Base-by-base conservation (phyloP, 139 green algal species). In the Chlorella sorokiniana region DNA sequence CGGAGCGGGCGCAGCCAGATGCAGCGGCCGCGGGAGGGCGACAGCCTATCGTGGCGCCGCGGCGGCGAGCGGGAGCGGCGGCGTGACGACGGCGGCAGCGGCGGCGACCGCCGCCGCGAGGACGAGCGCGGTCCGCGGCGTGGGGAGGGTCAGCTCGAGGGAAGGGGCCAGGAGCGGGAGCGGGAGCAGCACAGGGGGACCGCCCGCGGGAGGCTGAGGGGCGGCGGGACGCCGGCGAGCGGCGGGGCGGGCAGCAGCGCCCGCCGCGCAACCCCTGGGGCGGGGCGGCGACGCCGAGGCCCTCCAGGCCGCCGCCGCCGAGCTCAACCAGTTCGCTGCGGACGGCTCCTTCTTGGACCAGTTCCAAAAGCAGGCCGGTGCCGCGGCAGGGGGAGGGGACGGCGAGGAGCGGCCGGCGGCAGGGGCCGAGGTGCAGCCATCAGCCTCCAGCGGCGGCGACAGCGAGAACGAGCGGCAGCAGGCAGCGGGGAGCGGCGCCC, bases 321-420 rank as follows among this genome's bases (percentile, higher is more conserved):
- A 82, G 48, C 81, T 97, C 25, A 97, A 98, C 84, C 54, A 56
- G 8, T 96, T 95, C 29, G 14, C 41, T 1, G 83, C 81, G 41
- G 94, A 96, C 76, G 93, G 94, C 41, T 91, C 81, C 40, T 97
- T 97, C 84, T 79, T 96, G 84, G 82, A 93, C 6, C 73, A 76
- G 3, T 33, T 29, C 29, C 38, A 78, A 78, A 45, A 69, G 44
- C 41, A 79, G 76, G n/a, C 71, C 35, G 37, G 48, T 18, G 22
- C 56, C 37, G 51, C 59, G 65, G 81, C 38, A 48, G 71, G 44
- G 31, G 68, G 73, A 10, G 35, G 45, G 41, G 70, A 69, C 75
- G 76, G 72, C n/a, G 73, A 69, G 67, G 73, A 82, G 68, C 23
- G 35, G 61, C 59, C 62, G 4, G 44, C n/a, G 2, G 51, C 45